Evolutionary conservation across 2,329 filamentous ascomycete genomes (phyloP).

Genomic region (Alternaria hordeiaustralica): DNA sequence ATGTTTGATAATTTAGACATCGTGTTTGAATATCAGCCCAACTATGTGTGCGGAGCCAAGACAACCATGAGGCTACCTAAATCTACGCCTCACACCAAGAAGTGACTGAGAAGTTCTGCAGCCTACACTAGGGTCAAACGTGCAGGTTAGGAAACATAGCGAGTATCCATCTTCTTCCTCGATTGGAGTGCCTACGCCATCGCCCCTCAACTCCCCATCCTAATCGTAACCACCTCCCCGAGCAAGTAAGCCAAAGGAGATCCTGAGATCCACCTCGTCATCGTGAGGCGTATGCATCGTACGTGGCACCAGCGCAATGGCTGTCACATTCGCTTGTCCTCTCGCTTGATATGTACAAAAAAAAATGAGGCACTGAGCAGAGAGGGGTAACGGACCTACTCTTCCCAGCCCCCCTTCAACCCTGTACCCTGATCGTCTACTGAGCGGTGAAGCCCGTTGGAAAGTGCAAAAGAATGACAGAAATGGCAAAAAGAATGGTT

Average conservation of each 20-base stretch:
- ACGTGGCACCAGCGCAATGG: conserved; percentile 1
- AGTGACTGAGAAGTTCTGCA: not conserved
- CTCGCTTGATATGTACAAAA: not conserved
- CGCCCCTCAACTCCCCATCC: not conserved
- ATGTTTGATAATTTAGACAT: not conserved
- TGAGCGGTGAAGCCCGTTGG: not conserved
- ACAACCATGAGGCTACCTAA: not conserved
- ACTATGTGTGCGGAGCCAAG: not conserved
- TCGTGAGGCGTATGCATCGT: not conserved
- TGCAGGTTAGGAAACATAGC: not conserved
- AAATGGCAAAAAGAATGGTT: conserved; percentile 18
- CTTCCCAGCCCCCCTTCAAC: not conserved
- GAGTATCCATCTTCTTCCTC: not conserved
- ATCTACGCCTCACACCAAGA: not conserved
- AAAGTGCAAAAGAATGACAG: not conserved
- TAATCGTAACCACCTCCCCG: not conserved
- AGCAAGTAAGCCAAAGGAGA: not conserved
- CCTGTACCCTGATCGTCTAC: not conserved
- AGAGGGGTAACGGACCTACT: not conserved
- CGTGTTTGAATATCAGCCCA: not conserved
- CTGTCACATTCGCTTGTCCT: not conserved
- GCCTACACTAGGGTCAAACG: not conserved
- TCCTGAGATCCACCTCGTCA: not conserved
- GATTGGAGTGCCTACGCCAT: not conserved
- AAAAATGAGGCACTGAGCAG: conserved; percentile 1